These are phyloP conservation scores for Daedaleopsis sinensis DNA, from an alignment of 768 basidiomycete species.

Conservation along the genomic window DNA sequence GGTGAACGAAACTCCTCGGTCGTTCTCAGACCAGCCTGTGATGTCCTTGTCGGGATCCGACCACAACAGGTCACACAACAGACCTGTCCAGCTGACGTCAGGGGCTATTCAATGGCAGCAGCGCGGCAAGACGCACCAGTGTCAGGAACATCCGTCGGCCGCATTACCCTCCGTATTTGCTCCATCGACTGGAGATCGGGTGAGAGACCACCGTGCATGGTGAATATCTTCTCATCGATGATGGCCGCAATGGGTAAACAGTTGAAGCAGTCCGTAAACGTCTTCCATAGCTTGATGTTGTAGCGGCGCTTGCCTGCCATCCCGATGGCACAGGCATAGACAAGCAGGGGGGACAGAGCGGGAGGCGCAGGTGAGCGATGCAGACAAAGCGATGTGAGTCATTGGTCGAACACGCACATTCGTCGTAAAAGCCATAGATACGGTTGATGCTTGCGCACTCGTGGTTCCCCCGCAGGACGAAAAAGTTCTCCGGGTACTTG, in stretches of 20 bases:
- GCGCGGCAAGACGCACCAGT: slow-evolving; percentile 62
- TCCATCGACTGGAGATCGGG: slow-evolving; percentile 99
- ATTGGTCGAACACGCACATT: slow-evolving; percentile 66
- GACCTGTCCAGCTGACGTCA: slow-evolving; percentile 49
- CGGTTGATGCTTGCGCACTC: slow-evolving; percentile 99
- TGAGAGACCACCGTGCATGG: slow-evolving; percentile 97
- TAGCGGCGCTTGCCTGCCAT: slow-evolving; percentile 94
- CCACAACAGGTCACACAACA: slow-evolving; percentile 96
- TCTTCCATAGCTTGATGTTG: slow-evolving; percentile 99
- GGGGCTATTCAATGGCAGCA: slow-evolving; percentile 1
- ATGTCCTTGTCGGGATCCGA: slow-evolving; percentile 99
- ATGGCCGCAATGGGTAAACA: slow-evolving; percentile 98
- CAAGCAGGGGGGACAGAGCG: slow-evolving; percentile 7
- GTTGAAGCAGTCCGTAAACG: slow-evolving; percentile 99
- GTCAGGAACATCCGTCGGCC: slow-evolving; percentile 98
- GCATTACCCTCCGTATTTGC: slow-evolving; percentile 98
- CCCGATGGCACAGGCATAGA: background rate
- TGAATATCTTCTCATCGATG: slow-evolving; percentile 99
- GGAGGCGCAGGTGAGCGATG: slow-evolving; percentile 10
- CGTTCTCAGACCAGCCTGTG: slow-evolving; percentile 99
- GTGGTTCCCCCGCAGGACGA: slow-evolving; percentile 98
- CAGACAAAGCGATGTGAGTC: slow-evolving; percentile 4
- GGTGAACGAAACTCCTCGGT: slow-evolving; percentile 97
- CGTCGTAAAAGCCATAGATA: slow-evolving; percentile 99
- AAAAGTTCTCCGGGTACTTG: slow-evolving; percentile 99